These are phyloP conservation scores for Zostera marina DNA, from an alignment of 116 monocot genomes.

Conservation along the genomic window DNA sequence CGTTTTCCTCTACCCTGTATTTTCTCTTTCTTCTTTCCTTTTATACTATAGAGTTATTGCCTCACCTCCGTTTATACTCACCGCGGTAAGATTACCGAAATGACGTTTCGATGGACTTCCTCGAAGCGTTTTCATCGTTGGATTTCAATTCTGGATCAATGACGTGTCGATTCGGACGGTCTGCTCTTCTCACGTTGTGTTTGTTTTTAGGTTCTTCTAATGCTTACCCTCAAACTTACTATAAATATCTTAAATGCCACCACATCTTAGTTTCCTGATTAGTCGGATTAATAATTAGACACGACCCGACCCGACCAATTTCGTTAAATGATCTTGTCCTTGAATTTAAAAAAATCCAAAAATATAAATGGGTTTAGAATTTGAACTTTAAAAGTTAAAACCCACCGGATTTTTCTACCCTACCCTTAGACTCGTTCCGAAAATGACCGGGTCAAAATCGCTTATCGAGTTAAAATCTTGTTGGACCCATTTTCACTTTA, in stretches of 20 bases:
- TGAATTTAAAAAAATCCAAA: too few relatives aligned
- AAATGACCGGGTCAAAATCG: too few relatives aligned
- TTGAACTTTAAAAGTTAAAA: too few relatives aligned
- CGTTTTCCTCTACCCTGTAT: too few relatives aligned
- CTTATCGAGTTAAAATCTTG: too few relatives aligned
- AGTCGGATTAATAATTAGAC: too few relatives aligned
- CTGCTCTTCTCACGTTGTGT: conserved; percentile 11
- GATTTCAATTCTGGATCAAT: conserved; percentile 24
- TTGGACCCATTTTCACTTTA: too few relatives aligned
- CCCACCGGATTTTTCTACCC: too few relatives aligned
- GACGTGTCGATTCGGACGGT: conserved; percentile 29
- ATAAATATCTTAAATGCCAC: background rate
- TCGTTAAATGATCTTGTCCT: too few relatives aligned
- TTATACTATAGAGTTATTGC: background rate
- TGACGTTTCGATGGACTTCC: background rate
- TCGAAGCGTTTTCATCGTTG: background rate
- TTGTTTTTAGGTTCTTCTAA: conserved; percentile 11
- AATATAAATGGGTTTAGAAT: too few relatives aligned
- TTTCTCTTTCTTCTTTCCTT: conserved; percentile 5
- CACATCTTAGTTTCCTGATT: background rate
- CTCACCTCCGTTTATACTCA: background rate
- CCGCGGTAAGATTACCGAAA: conserved; percentile 3
- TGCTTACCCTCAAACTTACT: background rate
- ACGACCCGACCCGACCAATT: too few relatives aligned
- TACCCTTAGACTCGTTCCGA: too few relatives aligned